Conservation (phyloP, 2,329 filamentous ascomycete genomes). For the Nemania sp. region DNA sequence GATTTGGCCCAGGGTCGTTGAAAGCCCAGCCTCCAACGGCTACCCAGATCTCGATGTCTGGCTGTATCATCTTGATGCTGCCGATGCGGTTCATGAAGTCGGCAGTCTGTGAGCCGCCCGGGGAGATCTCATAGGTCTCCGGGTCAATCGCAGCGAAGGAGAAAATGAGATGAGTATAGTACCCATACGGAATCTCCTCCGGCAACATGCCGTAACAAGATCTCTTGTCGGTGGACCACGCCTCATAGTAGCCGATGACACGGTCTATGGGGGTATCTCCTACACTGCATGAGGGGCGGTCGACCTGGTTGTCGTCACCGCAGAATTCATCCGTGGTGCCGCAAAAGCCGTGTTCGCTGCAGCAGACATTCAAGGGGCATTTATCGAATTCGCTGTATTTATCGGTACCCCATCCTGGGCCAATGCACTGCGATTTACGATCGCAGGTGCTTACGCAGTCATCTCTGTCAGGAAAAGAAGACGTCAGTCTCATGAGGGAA, state of each 20-base stretch:
- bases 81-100: no score
- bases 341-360: neutral
- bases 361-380: slow-evolving; percentile 2
- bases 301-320: slow-evolving; percentile 1
- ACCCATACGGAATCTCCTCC: neutral
- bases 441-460: neutral
- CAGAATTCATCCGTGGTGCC: neutral
- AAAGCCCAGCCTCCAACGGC: no score
- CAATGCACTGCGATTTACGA: slow-evolving; percentile 1
- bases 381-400: neutral
- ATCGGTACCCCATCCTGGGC: neutral
- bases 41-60: no score
- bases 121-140: no score
- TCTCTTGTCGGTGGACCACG: neutral
- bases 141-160: neutral
- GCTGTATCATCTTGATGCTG: no score
- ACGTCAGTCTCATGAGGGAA: no score
- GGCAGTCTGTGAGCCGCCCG: no score
- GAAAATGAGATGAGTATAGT: slow-evolving; percentile 3
- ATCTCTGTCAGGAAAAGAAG: no score
- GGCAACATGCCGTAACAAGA: slow-evolving; percentile 5
- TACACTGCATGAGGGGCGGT: neutral
- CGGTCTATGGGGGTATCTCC: neutral
- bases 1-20: no score
- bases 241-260: neutral